Base-by-base conservation (phyloP, 2,329 filamentous ascomycete genomes). In the Ampelomyces quisqualis region DNA sequence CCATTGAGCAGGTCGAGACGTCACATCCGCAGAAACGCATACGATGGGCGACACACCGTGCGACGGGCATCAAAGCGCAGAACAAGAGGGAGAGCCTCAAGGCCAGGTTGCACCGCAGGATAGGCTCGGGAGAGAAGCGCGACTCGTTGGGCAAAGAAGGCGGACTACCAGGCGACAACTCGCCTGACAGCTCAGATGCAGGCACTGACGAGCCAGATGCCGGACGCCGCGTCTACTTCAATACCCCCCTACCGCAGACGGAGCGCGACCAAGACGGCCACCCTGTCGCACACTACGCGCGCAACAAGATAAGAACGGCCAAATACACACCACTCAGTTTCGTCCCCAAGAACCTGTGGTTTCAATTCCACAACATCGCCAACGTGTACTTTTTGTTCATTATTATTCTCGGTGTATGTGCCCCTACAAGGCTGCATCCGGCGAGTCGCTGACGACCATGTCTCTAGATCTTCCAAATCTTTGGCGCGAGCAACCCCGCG, bases 311-410 rank as follows among this genome's bases (percentile, higher is more conserved):
- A 67, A 81, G 94, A 57, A 98, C 93, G 3, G 88, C 93, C 45
- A 98, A 97, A 72, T 98, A 98, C 70, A 98, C 93, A 6, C 86
- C 94, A 7, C 70, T 98, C 50, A 95, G 88, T 45, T 98, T 98
- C 70, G 70, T 98, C 19, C 93, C 93, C 10, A 97, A 97, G 74
- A 97, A 98, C 70, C 66, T 98, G 62, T 98, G 85, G 82, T 88
- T 95, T 53, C 94, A 98, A 70, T 97, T 98, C 65, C 91, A 98
- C 72, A 97, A 97, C 64, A 86, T 98, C 60, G 93, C 93, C 64
- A 98, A 98, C 69, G 85, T 97, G 38, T 98, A 97, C 73, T 98
- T 98, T 78, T 77, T 97, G 57, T 96, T 97, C 72, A 80, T 91
- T 59, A 90, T 96, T 65, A 95, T 98, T 64, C 79, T 98, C 45